Base-by-base conservation (phyloP, 2,329 filamentous ascomycete genomes). In the Capronia americana region DNA sequence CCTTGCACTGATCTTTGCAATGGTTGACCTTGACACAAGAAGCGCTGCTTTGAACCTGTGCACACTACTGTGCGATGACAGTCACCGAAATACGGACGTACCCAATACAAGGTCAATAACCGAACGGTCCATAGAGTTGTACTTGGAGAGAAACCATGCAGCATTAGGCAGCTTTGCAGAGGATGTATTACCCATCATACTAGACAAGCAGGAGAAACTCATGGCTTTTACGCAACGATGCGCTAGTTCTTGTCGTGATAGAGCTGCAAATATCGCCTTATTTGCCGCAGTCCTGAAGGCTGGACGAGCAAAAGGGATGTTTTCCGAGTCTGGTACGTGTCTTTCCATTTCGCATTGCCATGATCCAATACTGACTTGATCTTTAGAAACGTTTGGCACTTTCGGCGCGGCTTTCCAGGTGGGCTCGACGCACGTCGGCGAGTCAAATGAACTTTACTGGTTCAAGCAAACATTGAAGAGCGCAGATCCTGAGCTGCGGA, bases 401-500 rank as follows among this genome's bases (percentile, higher is more conserved):
- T 57, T 70, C 26, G 65, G 58, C 48, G 6, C 32, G 12, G 62
- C 58, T 14, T 55, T 67, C 24, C 28, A 32, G 12, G 14, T 10
- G 7, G 17, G 17, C 14, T 32, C 55, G 28, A 10, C 34, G 1
- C 3, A 10, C 12, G 8, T 12, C 23, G 30, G 28, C 34, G 20
- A 62, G 26, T 30, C 51, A 30, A 54, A 66, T 17, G 32, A 53
- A 4, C 57, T 67, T 26, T 41, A 38, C 38, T 61, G 60, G 30
- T 69, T 80, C 38, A 75, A 76, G 17, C 74, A 76, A 17, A 79
- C 81, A 38, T 71, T 82, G 20, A 73, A 77, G 55, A 77, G 80
- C 78, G 82, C 82, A 50, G 87, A 87, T 72, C 81, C 87, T 72
- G 82, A 87, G 69, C 88, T 94, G 60, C 88, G 93, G 30, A 86